Conservation (phyloP, 768 basidiomycete species). For the Rhizopogon vinicolor region DNA sequence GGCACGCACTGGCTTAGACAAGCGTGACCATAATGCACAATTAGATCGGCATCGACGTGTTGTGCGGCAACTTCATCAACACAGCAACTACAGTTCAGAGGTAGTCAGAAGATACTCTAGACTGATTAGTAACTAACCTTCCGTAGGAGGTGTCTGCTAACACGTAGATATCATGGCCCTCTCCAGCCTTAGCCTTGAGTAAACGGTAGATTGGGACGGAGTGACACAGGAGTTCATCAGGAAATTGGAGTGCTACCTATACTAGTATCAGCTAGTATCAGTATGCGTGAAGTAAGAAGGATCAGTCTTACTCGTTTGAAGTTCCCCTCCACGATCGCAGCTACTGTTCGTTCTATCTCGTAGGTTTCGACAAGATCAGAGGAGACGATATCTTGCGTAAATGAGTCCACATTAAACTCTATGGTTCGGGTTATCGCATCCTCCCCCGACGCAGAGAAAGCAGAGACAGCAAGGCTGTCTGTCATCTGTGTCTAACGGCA, state of each 20-base stretch:
- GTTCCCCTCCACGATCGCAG: conserved; percentile 53
- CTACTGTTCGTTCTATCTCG: conserved; percentile 65
- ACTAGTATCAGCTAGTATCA: neutral
- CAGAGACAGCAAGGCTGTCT: neutral
- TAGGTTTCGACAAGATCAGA: conserved; percentile 61
- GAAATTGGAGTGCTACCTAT: conserved; percentile 91
- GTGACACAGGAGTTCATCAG: conserved; percentile 84
- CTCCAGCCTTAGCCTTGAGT: conserved; percentile 49
- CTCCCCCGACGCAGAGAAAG: conserved; percentile 56
- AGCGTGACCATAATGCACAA: conserved; percentile 96
- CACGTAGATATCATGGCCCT: conserved; percentile 66
- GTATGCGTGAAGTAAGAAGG: neutral
- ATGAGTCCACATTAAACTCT: conserved; percentile 37
- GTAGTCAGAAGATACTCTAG: conserved; percentile 1
- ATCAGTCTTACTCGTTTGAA: conserved; percentile 61
- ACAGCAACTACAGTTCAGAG: conserved; percentile 60
- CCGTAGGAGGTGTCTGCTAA: conserved; percentile 99
- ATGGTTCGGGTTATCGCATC: conserved; percentile 59
- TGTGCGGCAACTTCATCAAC: conserved; percentile 95
- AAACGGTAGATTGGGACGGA: conserved; percentile 79
- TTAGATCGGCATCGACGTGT: conserved; percentile 86
- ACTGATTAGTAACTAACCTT: conserved; percentile 49
- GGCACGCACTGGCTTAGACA: conserved; percentile 83
- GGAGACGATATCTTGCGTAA: conserved; percentile 21
- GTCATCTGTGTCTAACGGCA: neutral